A percentile compares a stretch with the other conserved stretches of the same genome.
Evolutionary conservation across 441 rosid species (phyloP).

Genomic region (Codiaeum variegatum): DNA sequence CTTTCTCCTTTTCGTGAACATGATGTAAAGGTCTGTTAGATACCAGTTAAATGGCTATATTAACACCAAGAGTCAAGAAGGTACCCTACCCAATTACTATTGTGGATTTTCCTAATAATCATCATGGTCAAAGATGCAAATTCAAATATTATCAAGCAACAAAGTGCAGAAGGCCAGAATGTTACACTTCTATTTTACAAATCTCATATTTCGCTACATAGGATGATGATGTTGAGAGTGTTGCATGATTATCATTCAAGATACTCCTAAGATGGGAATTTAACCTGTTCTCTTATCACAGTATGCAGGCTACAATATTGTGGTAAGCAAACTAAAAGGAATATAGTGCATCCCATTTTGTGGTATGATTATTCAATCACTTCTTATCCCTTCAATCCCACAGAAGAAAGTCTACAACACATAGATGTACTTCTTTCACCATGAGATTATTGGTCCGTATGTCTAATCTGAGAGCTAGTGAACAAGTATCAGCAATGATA

Average conservation of each 20-base stretch:
- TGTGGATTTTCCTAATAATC: background rate
- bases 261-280: background rate
- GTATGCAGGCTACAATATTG: background rate
- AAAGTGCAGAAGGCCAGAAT: background rate
- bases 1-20: too few species aligned
- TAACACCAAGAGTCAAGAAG: background rate
- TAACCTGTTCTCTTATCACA: background rate
- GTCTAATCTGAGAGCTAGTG: background rate
- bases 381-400: background rate
- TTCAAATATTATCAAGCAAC: background rate
- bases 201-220: background rate
- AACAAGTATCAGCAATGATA: background rate
- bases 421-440: background rate
- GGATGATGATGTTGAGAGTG: background rate
- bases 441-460: background rate
- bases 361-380: background rate
- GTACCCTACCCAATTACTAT: background rate
- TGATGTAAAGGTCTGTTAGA: background rate
- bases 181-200: background rate
- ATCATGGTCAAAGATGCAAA: background rate
- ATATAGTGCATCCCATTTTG: background rate
- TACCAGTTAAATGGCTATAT: background rate
- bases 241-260: background rate
- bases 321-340: background rate
- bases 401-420: background rate